Evolutionary conservation across 1,284 basidiomycete genomes (phyloP).

Genomic region (Phenoliferia sp.): DNA sequence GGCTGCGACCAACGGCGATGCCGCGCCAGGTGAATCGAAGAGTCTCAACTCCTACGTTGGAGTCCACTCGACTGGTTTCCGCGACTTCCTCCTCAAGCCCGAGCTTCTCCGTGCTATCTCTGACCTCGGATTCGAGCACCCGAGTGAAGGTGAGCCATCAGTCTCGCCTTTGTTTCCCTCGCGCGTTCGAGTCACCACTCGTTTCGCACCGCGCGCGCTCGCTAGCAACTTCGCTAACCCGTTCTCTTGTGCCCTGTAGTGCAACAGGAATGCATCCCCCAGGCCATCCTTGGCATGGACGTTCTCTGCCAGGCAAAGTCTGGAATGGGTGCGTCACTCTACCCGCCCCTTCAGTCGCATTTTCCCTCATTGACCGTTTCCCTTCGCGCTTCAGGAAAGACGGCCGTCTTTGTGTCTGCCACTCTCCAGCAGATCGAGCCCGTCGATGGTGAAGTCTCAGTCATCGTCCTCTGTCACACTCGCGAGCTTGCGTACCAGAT

Average conservation of each 20-base stretch:
- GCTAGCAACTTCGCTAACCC: background rate
- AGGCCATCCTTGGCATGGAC: slow-evolving; percentile 99
- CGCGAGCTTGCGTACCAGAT: slow-evolving; percentile 99
- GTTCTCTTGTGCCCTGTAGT: slow-evolving; percentile 52
- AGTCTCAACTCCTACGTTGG: slow-evolving; percentile 71
- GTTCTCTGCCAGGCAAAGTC: slow-evolving; percentile 99
- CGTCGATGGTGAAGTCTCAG: slow-evolving; percentile 94
- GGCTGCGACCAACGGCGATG: slow-evolving; percentile 46
- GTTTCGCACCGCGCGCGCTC: background rate
- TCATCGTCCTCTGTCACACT: slow-evolving; percentile 97
- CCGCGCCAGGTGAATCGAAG: slow-evolving; percentile 47
- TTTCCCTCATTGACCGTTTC: background rate
- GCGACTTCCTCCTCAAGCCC: slow-evolving; percentile 95
- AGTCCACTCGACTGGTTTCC: slow-evolving; percentile 69
- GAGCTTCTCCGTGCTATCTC: slow-evolving; percentile 96
- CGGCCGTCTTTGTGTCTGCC: slow-evolving; percentile 96
- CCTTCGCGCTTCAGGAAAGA: slow-evolving; percentile 61
- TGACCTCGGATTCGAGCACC: slow-evolving; percentile 98
- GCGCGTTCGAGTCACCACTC: background rate
- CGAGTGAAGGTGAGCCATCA: slow-evolving; percentile 78
- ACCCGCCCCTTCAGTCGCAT: background rate
- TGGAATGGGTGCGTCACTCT: slow-evolving; percentile 62
- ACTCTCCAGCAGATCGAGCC: slow-evolving; percentile 98
- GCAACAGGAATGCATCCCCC: slow-evolving; percentile 99
- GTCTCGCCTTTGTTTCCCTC: background rate